Evolutionary conservation across 495 filamentous ascomycete genomes (phyloP), one percentile per base, ranked within the genome.

Genomic region (Neurospora sp.): DNA sequence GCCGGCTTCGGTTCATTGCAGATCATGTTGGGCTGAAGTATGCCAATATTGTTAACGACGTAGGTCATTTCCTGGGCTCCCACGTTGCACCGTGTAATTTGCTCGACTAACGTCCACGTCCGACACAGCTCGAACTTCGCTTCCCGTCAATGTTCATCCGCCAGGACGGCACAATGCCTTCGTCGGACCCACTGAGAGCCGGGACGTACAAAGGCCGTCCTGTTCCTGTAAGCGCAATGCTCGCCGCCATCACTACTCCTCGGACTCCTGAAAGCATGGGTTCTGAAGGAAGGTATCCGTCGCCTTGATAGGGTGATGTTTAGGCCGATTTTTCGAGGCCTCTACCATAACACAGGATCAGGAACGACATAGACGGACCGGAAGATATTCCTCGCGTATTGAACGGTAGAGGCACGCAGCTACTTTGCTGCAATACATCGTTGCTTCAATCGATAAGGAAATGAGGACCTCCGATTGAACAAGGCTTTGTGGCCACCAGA

Each of bases 111-210:
- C 37, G 18, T 14, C 48, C 22, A 22, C 44, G 1, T 12, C 1
- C 41, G n/a, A 10, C 37, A 44, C 61, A 81, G 83, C 77, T 83
- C 70, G 78, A 83, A 72, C 70, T 87, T 48, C 84, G 84, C 53
- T 82, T 84, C 72, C 85, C 85, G 9, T 85, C 83, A 1, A 86
- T 86, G 84, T 76, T 85, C 75, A 85, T 87, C 70, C 78, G 78
- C 3, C 76, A 79, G 40, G 84, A 86, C 70, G 76, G 75, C 31
- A 61, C 79, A 9, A 73, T 81, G 77, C 61, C 71, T 12, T 22
- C 27, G 14, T 12, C 70, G 0, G 75, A 77, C 72, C 74, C 74
- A 1, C 61, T 79, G 12, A 22, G 38, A 16, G 41, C 22, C 9
- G 40, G 9, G 9, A 41, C 39, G 20, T 12, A n/a, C 42, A 27